phyloP scores from a whole-genome alignment of 2,329 filamentous ascomycete species.

The Bretziella fagacearum region DNA sequence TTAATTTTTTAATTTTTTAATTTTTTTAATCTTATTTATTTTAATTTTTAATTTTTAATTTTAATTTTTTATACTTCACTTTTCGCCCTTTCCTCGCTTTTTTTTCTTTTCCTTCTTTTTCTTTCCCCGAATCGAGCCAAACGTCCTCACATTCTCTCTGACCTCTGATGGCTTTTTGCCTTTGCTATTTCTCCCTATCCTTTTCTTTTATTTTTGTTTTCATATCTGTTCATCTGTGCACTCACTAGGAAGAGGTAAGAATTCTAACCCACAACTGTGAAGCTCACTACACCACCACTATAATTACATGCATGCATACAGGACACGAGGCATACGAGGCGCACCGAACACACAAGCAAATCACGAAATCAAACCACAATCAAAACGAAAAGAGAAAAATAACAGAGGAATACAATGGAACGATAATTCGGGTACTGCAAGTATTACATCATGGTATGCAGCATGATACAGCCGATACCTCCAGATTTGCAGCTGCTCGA shows the following conservation, averaged over 20 bases:
- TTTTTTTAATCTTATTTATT: no score
- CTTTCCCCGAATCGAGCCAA: background rate
- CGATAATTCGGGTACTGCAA: background rate
- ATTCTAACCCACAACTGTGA: no score
- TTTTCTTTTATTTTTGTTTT: background rate
- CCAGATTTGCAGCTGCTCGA: no score
- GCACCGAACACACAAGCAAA: no score
- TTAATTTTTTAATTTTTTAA: no score
- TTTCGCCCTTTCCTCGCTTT: slow-evolving; percentile 1
- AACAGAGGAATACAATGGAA: background rate
- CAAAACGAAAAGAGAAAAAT: background rate
- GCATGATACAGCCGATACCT: background rate
- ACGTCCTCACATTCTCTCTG: background rate
- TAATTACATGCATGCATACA: no score
- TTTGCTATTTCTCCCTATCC: no score
- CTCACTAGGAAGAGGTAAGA: no score
- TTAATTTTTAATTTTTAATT: no score
- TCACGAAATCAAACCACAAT: background rate
- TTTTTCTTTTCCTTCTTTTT: slow-evolving; percentile 5
- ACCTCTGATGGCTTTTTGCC: background rate
- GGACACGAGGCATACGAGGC: no score
- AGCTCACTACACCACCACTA: no score
- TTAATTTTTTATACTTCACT: background rate
- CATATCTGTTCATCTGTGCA: no score
- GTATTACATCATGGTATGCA: background rate